These are phyloP conservation scores for Phylloporus sp. DNA, from an alignment of 1,284 basidiomycete genomes.

Conservation along the genomic window DNA sequence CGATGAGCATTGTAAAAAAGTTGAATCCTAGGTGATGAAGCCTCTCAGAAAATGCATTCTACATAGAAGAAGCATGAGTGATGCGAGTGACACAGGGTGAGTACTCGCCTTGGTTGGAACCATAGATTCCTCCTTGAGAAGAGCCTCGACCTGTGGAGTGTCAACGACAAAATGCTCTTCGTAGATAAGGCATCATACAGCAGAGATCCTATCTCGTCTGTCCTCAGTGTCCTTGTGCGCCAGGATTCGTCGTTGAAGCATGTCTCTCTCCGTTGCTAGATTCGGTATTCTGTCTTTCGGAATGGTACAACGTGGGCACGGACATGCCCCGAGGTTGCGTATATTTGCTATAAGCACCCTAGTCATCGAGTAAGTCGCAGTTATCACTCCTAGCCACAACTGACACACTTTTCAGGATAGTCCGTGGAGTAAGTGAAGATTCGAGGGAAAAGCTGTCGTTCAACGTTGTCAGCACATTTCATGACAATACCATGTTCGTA, in stretches of 20 bases:
- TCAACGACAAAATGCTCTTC: slow-evolving; percentile 10
- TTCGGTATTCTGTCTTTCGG: slow-evolving; percentile 29
- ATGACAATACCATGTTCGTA: slow-evolving; percentile 42
- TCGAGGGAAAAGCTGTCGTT: slow-evolving; percentile 33
- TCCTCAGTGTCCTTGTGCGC: slow-evolving; percentile 34
- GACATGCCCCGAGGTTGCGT: slow-evolving; percentile 7
- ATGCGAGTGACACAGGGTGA: background rate
- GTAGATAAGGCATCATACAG: slow-evolving; percentile 34
- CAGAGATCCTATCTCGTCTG: slow-evolving; percentile 29
- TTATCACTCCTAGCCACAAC: no score
- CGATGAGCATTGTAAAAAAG: slow-evolving; percentile 21
- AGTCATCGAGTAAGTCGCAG: no score
- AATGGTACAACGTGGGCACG: slow-evolving; percentile 17
- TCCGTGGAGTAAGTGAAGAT: slow-evolving; percentile 45
- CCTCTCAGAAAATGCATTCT: slow-evolving; percentile 17
- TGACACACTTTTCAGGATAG: slow-evolving; percentile 34
- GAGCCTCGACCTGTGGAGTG: background rate
- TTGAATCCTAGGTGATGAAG: slow-evolving; percentile 10
- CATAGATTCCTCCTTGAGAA: slow-evolving; percentile 4
- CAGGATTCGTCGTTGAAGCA: background rate
- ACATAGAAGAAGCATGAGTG: no score
- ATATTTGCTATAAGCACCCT: slow-evolving; percentile 30
- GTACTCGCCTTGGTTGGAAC: slow-evolving; percentile 10
- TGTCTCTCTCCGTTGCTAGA: background rate
- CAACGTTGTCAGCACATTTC: slow-evolving; percentile 34